Evolutionary conservation across 148 eudicot species (phyloP), one percentile per base, ranked within the genome.

Genomic region (Rhododendron ovatum): DNA sequence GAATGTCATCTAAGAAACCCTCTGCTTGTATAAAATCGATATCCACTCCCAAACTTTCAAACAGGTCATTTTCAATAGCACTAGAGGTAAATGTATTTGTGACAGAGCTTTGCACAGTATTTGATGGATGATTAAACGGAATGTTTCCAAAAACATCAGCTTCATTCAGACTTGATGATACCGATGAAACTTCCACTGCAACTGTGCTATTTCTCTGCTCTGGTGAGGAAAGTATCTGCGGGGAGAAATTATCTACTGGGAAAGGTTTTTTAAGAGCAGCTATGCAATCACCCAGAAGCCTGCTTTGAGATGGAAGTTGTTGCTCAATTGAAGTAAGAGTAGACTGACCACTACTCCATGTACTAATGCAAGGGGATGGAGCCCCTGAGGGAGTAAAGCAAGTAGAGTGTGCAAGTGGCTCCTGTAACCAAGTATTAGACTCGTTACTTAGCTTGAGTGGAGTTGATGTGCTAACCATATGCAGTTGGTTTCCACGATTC

Each of bases 91-190:
- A 88, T 33, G 87, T 43, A 81, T 88, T 87, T 41, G 91, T 87
- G 73, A 91, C 53, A 55, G 89, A 88, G 87, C 91, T 91, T 86
- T 89, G 94, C 35, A 90, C 73, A 20, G 94, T 88, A 86, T 63
- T 67, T 33, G 90, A 80, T 17, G 89, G 87, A 51, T 88, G 83
- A 67, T 84, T 86, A 43, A 59, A 77, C 8, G 77, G 91, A 51
- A 74, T 59, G 82, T 76, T 59, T 37, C n/a, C 37, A 57, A 81
- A 81, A 57, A 53, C 11, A 8, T 75, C 84, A 65, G 79, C 63
- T 80, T 86, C 88, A 84, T 74, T 59, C 33, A 81, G 50, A 81
- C 78, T 83, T 20, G 84, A 87, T 53, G 86, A 50, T 22, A 82
- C 39, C 3, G 85, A 80, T 63, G 83, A 79, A 41, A 86, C 65